Conservation (phyloP, 139 green algal species). For the Chlorella sp. region DNA sequence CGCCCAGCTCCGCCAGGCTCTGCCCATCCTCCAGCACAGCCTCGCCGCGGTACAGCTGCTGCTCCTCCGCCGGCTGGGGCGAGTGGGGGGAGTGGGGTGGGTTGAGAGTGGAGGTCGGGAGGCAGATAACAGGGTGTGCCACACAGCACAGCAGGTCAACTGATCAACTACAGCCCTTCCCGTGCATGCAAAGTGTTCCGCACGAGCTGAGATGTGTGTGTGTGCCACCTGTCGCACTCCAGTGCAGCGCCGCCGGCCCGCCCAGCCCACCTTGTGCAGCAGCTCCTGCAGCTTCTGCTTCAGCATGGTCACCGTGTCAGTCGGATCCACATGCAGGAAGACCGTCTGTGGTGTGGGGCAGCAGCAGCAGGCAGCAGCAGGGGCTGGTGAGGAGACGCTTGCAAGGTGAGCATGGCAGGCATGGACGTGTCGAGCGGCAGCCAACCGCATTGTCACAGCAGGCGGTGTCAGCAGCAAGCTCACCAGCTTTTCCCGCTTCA, state of each 20-base stretch:
- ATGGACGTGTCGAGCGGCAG: neutral
- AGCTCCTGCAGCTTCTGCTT: slow-evolving; percentile 89
- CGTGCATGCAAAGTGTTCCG: no score
- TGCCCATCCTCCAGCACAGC: slow-evolving; percentile 74
- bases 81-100: neutral
- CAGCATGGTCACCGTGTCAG: slow-evolving; percentile 70
- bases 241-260: neutral
- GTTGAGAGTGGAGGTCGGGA: neutral
- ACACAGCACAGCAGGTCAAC: neutral
- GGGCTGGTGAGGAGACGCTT: neutral
- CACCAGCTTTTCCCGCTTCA: slow-evolving; percentile 66
- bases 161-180: no score
- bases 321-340: slow-evolving; percentile 88
- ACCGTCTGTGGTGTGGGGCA: slow-evolving; percentile 55
- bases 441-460: neutral
- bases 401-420: neutral
- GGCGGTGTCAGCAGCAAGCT: neutral
- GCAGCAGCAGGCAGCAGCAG: neutral
- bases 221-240: no score
- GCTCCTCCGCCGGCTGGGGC: slow-evolving; percentile 67
- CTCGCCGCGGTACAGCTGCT: slow-evolving; percentile 66
- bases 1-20: slow-evolving; percentile 80
- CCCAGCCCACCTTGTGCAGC: slow-evolving; percentile 63
- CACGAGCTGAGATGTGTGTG: no score
- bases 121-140: neutral